Evolutionary conservation across 2,329 filamentous ascomycete species (phyloP), one percentile per base, ranked within the genome.

Genomic region (Monilinia polystroma): DNA sequence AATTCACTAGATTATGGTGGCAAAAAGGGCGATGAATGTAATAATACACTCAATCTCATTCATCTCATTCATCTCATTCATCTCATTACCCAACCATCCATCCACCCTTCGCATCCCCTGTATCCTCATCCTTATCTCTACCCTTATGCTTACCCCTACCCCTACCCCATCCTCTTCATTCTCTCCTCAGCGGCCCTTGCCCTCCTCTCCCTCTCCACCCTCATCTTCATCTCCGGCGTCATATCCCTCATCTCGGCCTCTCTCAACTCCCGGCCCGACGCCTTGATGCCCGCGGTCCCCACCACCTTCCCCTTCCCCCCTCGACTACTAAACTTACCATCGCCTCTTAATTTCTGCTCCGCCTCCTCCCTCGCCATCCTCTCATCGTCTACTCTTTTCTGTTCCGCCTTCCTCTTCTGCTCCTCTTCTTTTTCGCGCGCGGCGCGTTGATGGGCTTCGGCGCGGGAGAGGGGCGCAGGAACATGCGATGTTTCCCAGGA

Each of bases 131-230:
- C n/a, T n/a, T 8, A 18, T 29, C 29, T 29, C 23, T 10, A 16
- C 52, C 18, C 23, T 23, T 23, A 23, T 1, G 23, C 23, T 23
- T 23, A 56, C 29, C 14, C 53, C 29, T 2, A 5, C 29, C 47
- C 16, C 59, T 41, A 41, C n/a, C 65, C 52, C 18, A 57, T 45
- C 35, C 64, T 68, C 79, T 84, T 87, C 68, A 97, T 83, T 75
- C 94, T 87, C 80, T 94, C 93, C 79, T 98, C 95, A 0, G 93
- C 94, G 11, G 95, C 95, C 73, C 94, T 87, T 4, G 95, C 95
- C 75, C 94, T 89, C 73, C 93, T 83, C 79, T 99, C 95, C 72
- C 95, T 83, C 77, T 98, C 95, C 64, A 98, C 78, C 76, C 85
- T 87, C 85, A 88, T 86, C 76, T 88, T 86, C 86, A 95, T 93